Base-by-base conservation (phyloP, 768 basidiomycete species). In the Kwoniella mangroviensis region DNA sequence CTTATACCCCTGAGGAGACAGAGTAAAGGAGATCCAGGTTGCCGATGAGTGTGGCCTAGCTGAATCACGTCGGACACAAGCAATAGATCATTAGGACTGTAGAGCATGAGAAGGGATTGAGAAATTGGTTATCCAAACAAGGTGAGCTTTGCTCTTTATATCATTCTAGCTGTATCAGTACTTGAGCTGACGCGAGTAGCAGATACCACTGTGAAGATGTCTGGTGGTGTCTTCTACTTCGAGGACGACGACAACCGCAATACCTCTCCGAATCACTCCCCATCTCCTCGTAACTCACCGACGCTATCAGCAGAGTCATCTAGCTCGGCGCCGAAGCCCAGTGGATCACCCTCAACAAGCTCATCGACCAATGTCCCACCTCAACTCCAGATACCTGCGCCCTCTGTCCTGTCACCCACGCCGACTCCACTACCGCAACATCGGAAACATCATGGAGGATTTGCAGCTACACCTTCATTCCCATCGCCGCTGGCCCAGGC, bases 401-500 rank as follows among this genome's bases (percentile, higher is more conserved):
- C 65, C 3, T 19, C 58, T 11, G 60, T 74, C 57, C 63, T 72
- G 34, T 60, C 53, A 10, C 75, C 75, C 0, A 66, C 66, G 34
- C 76, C 78, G 7, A 70, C 71, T 41, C 68, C 67, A n/a, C 40
- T 72, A 12, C 68, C 67, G 17, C 72, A 73, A 26, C 72, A 69
- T 67, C 69, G 76, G 43, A 75, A 72, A 55, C 76, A 75, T 66
- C 53, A 66, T n/a, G 71, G 68, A 17, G 53, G 72, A 6, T 79
- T 77, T 64, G 78, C 74, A 7, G 76, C 78, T 4, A 78, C 76
- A 1, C 78, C 78, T 10, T 78, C 78, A 3, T 79, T 77, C 65
- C 78, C 78, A 11, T 77, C 76, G 9, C 79, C 79, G 5, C 64
- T 80, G 9, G 79, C 79, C 22, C 73, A 78, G 56, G 77, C 79